Base-by-base conservation (phyloP, 805 yeast genomes). In the Pichia heedii region DNA sequence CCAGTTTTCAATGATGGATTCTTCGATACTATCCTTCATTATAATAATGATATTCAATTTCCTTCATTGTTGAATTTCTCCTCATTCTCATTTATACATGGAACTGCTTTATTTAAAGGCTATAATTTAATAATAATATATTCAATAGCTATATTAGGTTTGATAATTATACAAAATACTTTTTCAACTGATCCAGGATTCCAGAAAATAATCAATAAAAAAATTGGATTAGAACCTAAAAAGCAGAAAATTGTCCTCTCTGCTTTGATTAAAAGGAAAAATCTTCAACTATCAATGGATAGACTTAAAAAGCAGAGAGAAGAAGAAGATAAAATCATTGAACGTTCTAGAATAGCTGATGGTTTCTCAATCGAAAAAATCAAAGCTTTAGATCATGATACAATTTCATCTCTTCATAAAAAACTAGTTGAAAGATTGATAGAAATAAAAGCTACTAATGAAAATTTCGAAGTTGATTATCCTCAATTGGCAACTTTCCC, bases 101-200 rank as follows among this genome's bases (percentile, higher is more conserved):
- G 12, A 16, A 12, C n/a, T 32, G 6, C 20, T 6, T 16, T 32
- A 5, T 15, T 20, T 8, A 50, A 41, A 19, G 63, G 57, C 29
- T 51, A 24, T 11, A 26, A 36, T 9, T 44, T 53, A 8, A 40
- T 49, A 10, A 13, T 45, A 12, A 35, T 41, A 46, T 58, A 48
- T 57, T 64, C 49, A 29, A 59, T 44, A 45, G 22, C 48, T 1
- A 39, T 55, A 3, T 53, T 54, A 5, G 46, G 54, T 5, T 39
- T 51, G 34, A 34, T 55, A 1, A 50, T 56, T 4, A 51, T 59
- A 19, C 83, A 81, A 55, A 88, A 82, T 51, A 78, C 83, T 77
- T 81, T 83, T 15, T 74, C 76, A 1, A 66, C 78, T 43, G 94
- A 84, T 57, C 77, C 79, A 39, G 87, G 86, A 0, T 81, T 80